Base-by-base conservation (phyloP, 1,139 yeast species). In the Geotrichum restrictum region DNA sequence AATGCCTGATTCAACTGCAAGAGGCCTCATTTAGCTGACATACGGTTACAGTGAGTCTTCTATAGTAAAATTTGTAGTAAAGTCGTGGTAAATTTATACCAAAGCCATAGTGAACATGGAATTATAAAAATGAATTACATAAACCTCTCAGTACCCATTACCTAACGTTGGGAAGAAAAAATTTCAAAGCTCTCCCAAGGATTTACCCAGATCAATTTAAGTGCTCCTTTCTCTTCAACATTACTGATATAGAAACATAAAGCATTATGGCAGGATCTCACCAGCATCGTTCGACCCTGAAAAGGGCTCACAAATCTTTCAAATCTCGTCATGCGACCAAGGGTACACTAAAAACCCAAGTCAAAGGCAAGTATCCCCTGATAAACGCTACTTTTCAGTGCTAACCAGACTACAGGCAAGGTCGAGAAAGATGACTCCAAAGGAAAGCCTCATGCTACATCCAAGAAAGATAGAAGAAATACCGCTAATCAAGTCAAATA, bases 281-380 rank as follows among this genome's bases (percentile, higher is more conserved):
- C 65, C 82, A 87, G 16, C 97, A 91, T 67, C 79, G 97, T 66
- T 77, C 93, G 16, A 82, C 95, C 8, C 74, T 86, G 53, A 91
- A 88, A 70, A 84, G 83, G 68, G 83, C 82, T 51, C 96, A 91
- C 64, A 93, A 93, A 72, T 79, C 93, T 10, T 93, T 88, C 77
- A 93, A 93, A 67, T 82, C 95, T 6, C 85, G 83, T 65, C 98
- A 93, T 74, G 81, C 96, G 19, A 80, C 95, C n/a, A 93, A 93
- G 66, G 88, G 96, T 53, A 82, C 89, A 51, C 69, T 89, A 63
- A 91, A 88, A 67, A 85, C 87, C 58, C 76, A 80, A 56, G 75
- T 74, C 61, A 91, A 91, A 68, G 98, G 98, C 57, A 34, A 5
- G 51, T 42, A 7, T 4, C n/a, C 22, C 6, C 22, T 5, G 24